A percentile compares a stretch with the other conserved stretches of the same genome.
These are phyloP conservation scores for Tetrahymena malaccensis DNA, from an alignment of 73 alveolate genomes.

Conservation along the genomic window DNA sequence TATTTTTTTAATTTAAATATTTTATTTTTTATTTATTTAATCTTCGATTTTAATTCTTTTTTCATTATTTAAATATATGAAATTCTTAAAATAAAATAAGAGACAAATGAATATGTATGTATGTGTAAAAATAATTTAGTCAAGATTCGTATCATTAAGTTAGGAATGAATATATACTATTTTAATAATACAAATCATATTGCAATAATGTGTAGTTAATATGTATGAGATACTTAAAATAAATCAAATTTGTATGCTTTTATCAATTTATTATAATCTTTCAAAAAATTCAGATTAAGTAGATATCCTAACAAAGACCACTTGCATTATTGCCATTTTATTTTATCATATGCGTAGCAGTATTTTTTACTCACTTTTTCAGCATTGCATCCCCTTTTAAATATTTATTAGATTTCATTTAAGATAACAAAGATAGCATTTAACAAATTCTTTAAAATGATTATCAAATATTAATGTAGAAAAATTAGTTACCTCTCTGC, in stretches of 20 bases:
- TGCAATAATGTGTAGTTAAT: not conserved
- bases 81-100: too few relatives aligned
- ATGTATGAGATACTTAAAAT: not conserved
- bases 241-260: not conserved
- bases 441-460: not conserved
- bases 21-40: too few relatives aligned
- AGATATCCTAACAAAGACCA: not conserved
- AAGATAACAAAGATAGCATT: not conserved
- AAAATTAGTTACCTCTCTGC: conserved; percentile 4
- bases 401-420: too few relatives aligned
- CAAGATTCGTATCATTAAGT: not conserved
- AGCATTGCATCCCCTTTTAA: not conserved
- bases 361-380: not conserved
- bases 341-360: not conserved
- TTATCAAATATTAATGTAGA: not conserved
- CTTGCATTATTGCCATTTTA: not conserved
- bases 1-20: too few relatives aligned
- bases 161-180: not conserved
- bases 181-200: not conserved
- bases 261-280: not conserved
- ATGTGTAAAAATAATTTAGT: not conserved
- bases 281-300: not conserved
- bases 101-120: not conserved
- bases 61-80: not conserved
- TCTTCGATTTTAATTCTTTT: too few relatives aligned